Evolutionary conservation across 2,329 filamentous ascomycete species (phyloP), one percentile per base, ranked within the genome.

Genomic region (Nannizzia gypsea): DNA sequence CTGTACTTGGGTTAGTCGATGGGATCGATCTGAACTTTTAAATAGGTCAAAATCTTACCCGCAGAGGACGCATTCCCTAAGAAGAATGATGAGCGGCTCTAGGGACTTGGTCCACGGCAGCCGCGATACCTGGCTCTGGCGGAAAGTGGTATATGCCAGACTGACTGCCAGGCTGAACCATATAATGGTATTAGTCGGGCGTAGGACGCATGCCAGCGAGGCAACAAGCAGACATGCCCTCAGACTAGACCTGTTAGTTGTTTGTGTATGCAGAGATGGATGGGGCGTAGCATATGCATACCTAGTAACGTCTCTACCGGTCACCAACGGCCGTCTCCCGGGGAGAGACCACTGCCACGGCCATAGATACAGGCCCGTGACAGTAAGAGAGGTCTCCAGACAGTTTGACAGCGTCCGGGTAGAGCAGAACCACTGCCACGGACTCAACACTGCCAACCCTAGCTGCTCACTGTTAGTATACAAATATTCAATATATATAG

Each of bases 381-480:
- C 79, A 3, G 92, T 96, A 66, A 99, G 76, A 0, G 88, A 88
- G n/a, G 87, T 90, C 77, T 99, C 93, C 3, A 97, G 77, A 58
- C 86, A 93, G 74, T 99, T 99, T 59, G 92, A 96, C 69, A 99
- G 87, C 0, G 93, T 96, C 54, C 93, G 83, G 0, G 90, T 92
- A 1, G 90, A 93, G 74, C 87, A 93, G 74, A 93, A 97, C 89
- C 89, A 97, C 72, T 96, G 90, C 90, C 93, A 99, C 5, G 93
- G 89, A 72, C 85, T 95, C 67, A 85, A 77, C 48, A 88, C 72
- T 2, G 84, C 85, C 74, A 93, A 80, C 61, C 81, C 80, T 52
- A 95, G 77, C 85, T 90, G 71, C 26, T 52, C 67, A 61, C 67
- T 60, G 13, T 58, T 20, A 48, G 46, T 34, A 57, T 28, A 9